A percentile compares a stretch with the other conserved stretches of the same genome.
Conservation (phyloP, 2,329 filamentous ascomycete genomes). For the Cercospora zeae-maydis region DNA sequence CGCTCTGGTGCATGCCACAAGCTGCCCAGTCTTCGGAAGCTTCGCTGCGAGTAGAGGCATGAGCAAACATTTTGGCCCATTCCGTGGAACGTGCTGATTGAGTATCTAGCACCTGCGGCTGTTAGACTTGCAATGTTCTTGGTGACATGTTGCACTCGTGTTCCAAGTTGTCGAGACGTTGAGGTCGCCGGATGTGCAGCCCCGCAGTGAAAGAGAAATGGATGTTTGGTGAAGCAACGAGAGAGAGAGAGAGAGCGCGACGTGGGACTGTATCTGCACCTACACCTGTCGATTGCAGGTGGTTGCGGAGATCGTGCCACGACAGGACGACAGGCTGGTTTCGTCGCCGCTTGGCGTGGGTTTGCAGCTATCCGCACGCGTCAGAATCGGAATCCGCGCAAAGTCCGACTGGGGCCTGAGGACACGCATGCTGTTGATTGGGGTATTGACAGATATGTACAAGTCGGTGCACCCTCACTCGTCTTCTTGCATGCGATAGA, state of each 20-base stretch:
- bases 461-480: not conserved
- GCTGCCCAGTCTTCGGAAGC: no score
- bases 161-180: not conserved
- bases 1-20: no score
- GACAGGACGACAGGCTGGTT: not conserved
- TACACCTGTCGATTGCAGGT: no score
- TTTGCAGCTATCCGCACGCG: not conserved
- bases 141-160: not conserved
- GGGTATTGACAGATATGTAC: not conserved
- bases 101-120: not conserved
- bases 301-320: no score
- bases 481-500: slow-evolving; percentile 34
- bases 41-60: no score
- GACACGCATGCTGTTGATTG: not conserved
- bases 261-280: no score
- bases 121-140: not conserved
- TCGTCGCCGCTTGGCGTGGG: not conserved
- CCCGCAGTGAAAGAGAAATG: no score
- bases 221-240: no score
- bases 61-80: no score
- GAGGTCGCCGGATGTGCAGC: no score
- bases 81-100: not conserved
- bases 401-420: not conserved
- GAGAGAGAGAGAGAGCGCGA: no score
- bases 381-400: not conserved